Evolutionary conservation across 345 rosid genomes (phyloP), one percentile per base, ranked within the genome.

Genomic region (Heritiera fomes): DNA sequence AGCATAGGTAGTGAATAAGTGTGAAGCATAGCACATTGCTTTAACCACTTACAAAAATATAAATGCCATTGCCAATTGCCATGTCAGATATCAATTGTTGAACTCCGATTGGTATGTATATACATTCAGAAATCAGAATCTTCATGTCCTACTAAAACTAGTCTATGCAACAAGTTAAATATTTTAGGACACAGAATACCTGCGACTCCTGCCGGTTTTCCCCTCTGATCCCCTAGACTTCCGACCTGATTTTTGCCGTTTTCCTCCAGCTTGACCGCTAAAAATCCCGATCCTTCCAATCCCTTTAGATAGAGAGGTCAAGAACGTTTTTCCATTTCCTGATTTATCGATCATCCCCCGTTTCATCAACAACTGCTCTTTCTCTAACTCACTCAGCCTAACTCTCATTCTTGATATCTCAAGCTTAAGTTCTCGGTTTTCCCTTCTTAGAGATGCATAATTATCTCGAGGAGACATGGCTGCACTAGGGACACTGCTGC

Each of bases 341-440:
- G 94, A 87, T 77, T 89, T 94, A 20, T 89, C 90, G 62, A 88
- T 71, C 93, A 92, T 91, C 76, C 90, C 93, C 45, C 90, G 88
- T 81, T 87, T 91, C 92, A 91, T 88, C 30, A 77, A 83, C 84
- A 70, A 77, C 69, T 91, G 93, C 80, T 91, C 93, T 79, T 89
- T 91, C 90, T 89, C 95, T 75, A 89, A 60, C 80, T 91, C 93
- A 8, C 90, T 88, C 58, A 91, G 84, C 81, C 93, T 88, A 81
- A 87, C 90, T 81, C 95, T 77, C 95, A 91, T 91, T 67, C 95
- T 87, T 6, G 95, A 91, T 71, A 91, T 87, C 78, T 91, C 93
- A 1, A 88, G 90, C 86, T 91, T 91, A 23, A 89, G 89, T 70
- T 91, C 92, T 58, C 95, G 83, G 75, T 89, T 91, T 78, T 91